A percentile compares a stretch with the other conserved stretches of the same genome.
Evolutionary conservation across 2,329 filamentous ascomycete genomes (phyloP).

Genomic region (Neofusicoccum ribis): DNA sequence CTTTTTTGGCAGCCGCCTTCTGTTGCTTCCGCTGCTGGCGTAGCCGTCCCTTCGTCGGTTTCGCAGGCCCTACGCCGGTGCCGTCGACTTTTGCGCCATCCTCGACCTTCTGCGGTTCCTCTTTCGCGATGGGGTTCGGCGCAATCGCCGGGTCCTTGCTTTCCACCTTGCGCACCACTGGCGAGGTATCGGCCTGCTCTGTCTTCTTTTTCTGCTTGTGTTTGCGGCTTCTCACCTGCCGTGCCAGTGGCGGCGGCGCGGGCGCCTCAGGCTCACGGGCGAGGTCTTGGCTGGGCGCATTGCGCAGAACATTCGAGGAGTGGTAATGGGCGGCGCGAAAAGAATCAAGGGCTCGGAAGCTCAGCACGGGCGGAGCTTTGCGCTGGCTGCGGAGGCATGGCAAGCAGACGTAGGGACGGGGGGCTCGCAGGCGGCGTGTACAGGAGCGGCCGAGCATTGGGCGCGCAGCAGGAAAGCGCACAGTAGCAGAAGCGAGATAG

Average conservation of each 20-base stretch:
- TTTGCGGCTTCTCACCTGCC: background rate
- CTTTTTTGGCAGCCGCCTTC: background rate
- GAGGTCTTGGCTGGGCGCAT: background rate
- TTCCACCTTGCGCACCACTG: too few species aligned
- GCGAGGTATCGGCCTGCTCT: background rate
- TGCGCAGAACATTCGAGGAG: background rate
- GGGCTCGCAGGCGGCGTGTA: background rate
- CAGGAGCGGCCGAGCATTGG: conserved; percentile 16
- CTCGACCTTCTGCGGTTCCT: background rate
- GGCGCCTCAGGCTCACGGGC: background rate
- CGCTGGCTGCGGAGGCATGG: conserved; percentile 15
- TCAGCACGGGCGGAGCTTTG: background rate
- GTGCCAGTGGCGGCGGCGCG: background rate
- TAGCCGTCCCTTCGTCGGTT: background rate
- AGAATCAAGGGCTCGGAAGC: background rate
- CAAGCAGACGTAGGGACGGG: conserved; percentile 10
- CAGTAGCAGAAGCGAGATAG: background rate
- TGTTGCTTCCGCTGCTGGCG: background rate
- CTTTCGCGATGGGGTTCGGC: background rate
- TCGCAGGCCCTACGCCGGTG: too few species aligned
- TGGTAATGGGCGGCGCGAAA: conserved; percentile 1
- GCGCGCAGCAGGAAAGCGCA: background rate
- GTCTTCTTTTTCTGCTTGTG: background rate
- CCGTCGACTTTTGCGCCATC: background rate
- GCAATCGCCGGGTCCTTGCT: too few species aligned